phyloP scores from a whole-genome alignment of 2,329 filamentous ascomycete genomes.

The Chlorencoelia australis region DNA sequence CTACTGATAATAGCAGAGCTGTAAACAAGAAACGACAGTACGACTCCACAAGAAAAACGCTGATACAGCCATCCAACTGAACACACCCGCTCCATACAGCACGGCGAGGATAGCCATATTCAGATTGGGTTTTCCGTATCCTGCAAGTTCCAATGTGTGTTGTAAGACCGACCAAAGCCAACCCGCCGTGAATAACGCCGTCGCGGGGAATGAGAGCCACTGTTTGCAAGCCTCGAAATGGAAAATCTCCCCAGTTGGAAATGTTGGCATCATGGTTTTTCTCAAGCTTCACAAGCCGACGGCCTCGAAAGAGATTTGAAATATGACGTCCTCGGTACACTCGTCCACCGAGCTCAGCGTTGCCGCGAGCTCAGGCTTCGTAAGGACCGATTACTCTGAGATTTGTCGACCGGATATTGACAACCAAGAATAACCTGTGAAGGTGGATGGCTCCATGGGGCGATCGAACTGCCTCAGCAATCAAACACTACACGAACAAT shows the following conservation, averaged over 20 bases:
- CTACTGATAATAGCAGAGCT: no score
- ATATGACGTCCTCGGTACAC: slow-evolving; percentile 65
- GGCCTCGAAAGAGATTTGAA: slow-evolving; percentile 83
- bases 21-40: no score
- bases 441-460: slow-evolving; percentile 63
- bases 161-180: no score
- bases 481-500: slow-evolving; percentile 56
- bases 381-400: slow-evolving; percentile 63
- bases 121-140: no score
- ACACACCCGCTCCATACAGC: no score
- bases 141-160: no score
- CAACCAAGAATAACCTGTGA: slow-evolving; percentile 47
- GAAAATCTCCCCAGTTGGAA: slow-evolving; percentile 4
- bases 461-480: slow-evolving; percentile 77
- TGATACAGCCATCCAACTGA: no score
- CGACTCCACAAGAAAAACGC: no score
- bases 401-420: slow-evolving; percentile 94
- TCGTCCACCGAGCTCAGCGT: slow-evolving; percentile 56
- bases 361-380: slow-evolving; percentile 57
- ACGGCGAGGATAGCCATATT: no score
- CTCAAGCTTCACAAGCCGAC: slow-evolving; percentile 83
- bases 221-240: no score
- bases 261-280: slow-evolving; percentile 34
- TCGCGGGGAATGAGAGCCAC: no score
- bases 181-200: no score